Percentiles rank a stretch among this genome's conserved stretches.
Evolutionary conservation across 2,329 filamentous ascomycete species (phyloP).

Genomic region (Ophiobolus disseminans): DNA sequence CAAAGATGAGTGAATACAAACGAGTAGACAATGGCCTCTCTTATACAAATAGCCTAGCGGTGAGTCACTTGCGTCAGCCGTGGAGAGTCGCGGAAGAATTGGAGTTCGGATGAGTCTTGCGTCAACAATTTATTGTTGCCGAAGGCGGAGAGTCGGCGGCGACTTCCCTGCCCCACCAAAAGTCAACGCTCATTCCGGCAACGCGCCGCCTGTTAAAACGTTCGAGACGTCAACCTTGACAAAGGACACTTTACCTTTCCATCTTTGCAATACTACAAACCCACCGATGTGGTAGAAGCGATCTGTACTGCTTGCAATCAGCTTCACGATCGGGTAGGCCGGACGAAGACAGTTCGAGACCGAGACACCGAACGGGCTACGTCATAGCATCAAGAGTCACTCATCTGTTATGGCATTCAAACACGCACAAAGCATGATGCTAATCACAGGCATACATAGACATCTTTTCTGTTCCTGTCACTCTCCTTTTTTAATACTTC

Average conservation of each 20-base stretch:
- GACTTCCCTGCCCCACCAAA: conserved; percentile 12
- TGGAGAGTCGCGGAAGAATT: conserved; percentile 10
- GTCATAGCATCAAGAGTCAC: no score
- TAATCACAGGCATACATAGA: no score
- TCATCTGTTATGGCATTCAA: no score
- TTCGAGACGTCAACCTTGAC: background rate
- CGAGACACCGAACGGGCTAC: no score
- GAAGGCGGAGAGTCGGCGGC: conserved; percentile 27
- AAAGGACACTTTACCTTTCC: background rate
- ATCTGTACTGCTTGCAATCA: no score
- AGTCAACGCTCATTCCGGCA: conserved; percentile 2
- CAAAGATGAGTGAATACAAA: conserved; percentile 1
- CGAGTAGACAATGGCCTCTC: conserved; percentile 3
- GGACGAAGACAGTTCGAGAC: no score
- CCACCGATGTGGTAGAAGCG: background rate
- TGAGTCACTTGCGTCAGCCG: conserved; percentile 22
- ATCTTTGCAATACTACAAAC: background rate
- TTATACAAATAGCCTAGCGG: conserved; percentile 11
- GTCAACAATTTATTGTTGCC: conserved; percentile 29
- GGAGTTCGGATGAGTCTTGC: conserved; percentile 23
- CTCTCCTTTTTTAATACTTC: no score
- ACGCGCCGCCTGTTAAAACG: background rate
- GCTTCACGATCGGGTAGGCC: no score
- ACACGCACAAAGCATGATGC: no score
- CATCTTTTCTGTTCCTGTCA: no score